Percentiles rank a stretch among this genome's conserved stretches.
Conservation (phyloP, 2,329 filamentous ascomycete genomes). For the Fusarium continuum region DNA sequence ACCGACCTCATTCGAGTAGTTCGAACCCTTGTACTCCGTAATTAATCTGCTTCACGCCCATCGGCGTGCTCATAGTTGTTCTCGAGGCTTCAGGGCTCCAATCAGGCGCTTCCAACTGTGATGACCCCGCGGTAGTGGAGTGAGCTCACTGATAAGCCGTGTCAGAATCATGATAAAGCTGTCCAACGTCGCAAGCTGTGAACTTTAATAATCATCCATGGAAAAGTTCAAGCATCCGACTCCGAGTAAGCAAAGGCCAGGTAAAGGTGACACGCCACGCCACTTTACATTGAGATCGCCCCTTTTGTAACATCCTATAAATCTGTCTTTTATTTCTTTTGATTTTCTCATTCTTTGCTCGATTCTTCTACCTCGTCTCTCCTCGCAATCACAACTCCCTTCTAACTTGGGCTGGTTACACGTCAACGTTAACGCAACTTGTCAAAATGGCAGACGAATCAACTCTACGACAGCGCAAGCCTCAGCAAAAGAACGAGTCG, state of each 20-base stretch:
- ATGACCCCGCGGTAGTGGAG: constrained; percentile 38
- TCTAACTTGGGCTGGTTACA: too few relatives aligned
- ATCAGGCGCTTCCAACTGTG: constrained; percentile 19
- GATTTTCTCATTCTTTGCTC: too few relatives aligned
- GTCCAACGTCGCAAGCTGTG: constrained; percentile 28
- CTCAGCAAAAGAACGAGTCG: constrained; percentile 37
- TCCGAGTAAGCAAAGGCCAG: constrained; percentile 25
- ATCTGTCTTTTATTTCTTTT: neutral
- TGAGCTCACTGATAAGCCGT: constrained; percentile 27
- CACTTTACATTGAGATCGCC: constrained; percentile 28
- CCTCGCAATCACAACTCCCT: neutral
- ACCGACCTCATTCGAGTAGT: constrained; percentile 23
- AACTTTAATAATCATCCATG: constrained; percentile 21
- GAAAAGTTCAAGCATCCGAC: constrained; percentile 30
- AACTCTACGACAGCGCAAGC: constrained; percentile 57
- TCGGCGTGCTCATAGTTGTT: constrained; percentile 22
- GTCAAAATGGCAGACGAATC: constrained; percentile 51
- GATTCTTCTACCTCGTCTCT: neutral
- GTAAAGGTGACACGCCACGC: constrained; percentile 27
- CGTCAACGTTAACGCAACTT: neutral
- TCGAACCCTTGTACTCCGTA: neutral
- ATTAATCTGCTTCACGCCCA: neutral
- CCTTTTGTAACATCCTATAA: constrained; percentile 20
- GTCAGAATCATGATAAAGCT: constrained; percentile 37
- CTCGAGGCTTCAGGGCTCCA: constrained; percentile 1